Base-by-base conservation (phyloP, 176 grass and related monocot genomes). In the Cenchrus purpureus region DNA sequence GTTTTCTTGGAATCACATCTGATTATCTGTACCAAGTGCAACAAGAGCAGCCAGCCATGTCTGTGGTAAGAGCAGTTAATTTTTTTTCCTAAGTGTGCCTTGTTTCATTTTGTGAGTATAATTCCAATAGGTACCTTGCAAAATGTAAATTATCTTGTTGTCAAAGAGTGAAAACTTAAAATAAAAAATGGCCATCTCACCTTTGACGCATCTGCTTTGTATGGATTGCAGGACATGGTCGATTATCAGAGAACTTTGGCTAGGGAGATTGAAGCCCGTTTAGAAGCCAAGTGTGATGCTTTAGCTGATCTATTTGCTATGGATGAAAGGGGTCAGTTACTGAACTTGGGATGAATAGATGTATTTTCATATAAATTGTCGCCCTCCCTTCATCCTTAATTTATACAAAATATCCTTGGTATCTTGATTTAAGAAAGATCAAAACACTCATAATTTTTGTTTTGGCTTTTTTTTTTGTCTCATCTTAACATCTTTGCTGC, bases 1-100 rank as follows among this genome's bases (percentile, higher is more conserved):
- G 93, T 42, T 98, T 98, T 94, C 93, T 98, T 28, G 96, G 93
- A 72, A 88, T 98, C 70, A 98, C 87, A 32, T 87, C 89, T 16
- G 83, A 76, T 76, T 98, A 95, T 87, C 91, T 98, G 16, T 92
- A 91, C 78, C 97, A 98, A 84, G 83, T 95, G 60, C 97, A 98
- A n/a, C 89, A 94, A 82, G 86, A 94, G 58, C 84, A 94, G 65
- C 89, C 81, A 4, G 83, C 83, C 57, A 91, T 94, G 86, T 55
- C 81, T 50, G 86, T 94, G 93, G 97, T 98, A 49, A 40, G 25
- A 40, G 6, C 43, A 50, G 10, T 42, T 84, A 12, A 14, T 13
- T 43, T 29, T 45, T 5, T 12, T 20, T 5, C 12, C 34, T 43
- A 57, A 17, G 2, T 10, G 37, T 4, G 42, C 12, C 43, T 55